Conservation (phyloP, 805 yeast species). For the Tetrapisispora namnaoensis region DNA sequence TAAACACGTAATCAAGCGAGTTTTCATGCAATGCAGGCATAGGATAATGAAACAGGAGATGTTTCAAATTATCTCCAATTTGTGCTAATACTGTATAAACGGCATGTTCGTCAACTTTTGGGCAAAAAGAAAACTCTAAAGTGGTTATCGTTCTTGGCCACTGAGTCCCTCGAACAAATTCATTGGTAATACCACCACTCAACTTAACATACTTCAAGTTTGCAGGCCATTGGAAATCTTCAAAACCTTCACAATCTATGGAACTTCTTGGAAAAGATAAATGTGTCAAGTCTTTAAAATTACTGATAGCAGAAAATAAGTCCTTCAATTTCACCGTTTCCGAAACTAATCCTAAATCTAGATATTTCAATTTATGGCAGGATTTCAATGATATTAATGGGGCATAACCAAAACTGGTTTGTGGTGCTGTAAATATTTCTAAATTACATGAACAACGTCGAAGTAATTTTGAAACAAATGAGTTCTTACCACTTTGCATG, state of each 20-base stretch:
- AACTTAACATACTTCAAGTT: constrained; percentile 60
- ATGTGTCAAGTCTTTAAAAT: constrained; percentile 53
- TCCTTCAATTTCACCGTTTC: constrained; percentile 82
- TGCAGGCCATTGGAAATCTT: constrained; percentile 61
- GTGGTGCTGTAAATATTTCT: constrained; percentile 77
- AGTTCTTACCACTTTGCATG: constrained; percentile 86
- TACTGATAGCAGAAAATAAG: constrained; percentile 63
- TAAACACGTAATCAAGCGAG: constrained; percentile 64
- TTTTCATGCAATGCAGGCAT: constrained; percentile 68
- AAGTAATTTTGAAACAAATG: constrained; percentile 72
- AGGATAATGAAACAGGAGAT: constrained; percentile 70
- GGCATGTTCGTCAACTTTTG: constrained; percentile 56
- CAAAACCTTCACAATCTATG: constrained; percentile 49
- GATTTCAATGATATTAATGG: constrained; percentile 74
- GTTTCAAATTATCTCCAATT: constrained; percentile 56
- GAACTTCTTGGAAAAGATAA: constrained; percentile 86
- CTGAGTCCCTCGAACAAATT: constrained; percentile 55
- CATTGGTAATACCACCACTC: constrained; percentile 84
- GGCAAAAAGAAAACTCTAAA: constrained; percentile 82
- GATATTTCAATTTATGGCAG: constrained; percentile 51
- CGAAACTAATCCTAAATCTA: constrained; percentile 79
- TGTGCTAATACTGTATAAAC: constrained; percentile 50
- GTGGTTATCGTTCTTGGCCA: constrained; percentile 66
- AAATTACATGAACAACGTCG: constrained; percentile 64
- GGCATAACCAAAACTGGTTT: constrained; percentile 86